Evolutionary conservation across 257 asterid species (phyloP).

Genomic region (Linderniella brevidens): DNA sequence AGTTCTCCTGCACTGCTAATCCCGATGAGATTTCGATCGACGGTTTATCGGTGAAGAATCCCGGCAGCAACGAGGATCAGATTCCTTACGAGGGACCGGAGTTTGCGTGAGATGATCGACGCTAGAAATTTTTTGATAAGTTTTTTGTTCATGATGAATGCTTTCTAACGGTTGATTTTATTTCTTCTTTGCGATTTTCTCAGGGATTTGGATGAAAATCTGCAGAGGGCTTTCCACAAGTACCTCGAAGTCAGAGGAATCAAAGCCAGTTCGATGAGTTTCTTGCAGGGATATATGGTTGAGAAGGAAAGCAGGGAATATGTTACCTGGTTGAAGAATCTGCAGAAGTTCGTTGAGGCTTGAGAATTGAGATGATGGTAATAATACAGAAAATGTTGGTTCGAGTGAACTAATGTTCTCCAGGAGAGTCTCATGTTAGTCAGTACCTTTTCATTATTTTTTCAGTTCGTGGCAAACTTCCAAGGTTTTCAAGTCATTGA

Average conservation of each 20-base stretch:
- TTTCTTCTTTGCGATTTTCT: background rate
- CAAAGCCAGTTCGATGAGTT: slow-evolving; percentile 64
- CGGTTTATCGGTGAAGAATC: slow-evolving; percentile 41
- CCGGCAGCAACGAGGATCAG: slow-evolving; percentile 38
- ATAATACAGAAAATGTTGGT: too few species aligned
- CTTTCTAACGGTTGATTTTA: background rate
- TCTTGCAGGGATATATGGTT: slow-evolving; percentile 71
- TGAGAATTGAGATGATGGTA: slow-evolving; percentile 3
- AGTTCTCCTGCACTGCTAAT: slow-evolving; percentile 58
- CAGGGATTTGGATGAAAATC: slow-evolving; percentile 87
- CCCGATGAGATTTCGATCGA: slow-evolving; percentile 60
- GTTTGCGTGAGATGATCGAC: slow-evolving; percentile 35
- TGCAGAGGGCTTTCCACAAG: slow-evolving; percentile 92
- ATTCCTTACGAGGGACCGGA: slow-evolving; percentile 87
- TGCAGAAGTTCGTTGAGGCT: slow-evolving; percentile 53
- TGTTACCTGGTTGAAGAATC: slow-evolving; percentile 49
- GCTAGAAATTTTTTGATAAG: background rate
- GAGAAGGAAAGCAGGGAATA: slow-evolving; percentile 68
- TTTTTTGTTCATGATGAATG: too few species aligned
- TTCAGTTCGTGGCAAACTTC: too few species aligned
- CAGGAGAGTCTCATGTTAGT: too few species aligned
- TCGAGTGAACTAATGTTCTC: too few species aligned
- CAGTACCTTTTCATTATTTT: too few species aligned
- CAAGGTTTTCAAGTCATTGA: too few species aligned
- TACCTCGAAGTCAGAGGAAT: slow-evolving; percentile 79